Base-by-base conservation (phyloP, 352 stramenopile species). In the Phytophthora fragariaefolia region DNA sequence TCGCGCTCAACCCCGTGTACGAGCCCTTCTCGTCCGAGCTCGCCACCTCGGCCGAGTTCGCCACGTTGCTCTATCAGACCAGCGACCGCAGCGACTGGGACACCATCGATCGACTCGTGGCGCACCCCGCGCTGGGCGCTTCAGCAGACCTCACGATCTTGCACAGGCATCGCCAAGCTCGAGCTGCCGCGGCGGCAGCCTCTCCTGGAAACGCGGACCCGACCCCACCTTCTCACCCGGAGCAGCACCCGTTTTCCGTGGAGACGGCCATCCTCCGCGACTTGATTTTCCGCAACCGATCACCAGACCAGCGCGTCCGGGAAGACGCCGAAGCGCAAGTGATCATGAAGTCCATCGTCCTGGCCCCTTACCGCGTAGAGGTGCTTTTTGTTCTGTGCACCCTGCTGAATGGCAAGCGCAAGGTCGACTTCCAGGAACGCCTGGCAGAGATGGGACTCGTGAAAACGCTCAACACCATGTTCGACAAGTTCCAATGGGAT, bases 311-410 rank as follows among this genome's bases (percentile, higher is more conserved):
- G 58, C 83, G 82, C 1, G 73, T 69, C 5, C 67, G 72, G n/a
- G 85, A 93, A 69, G 82, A 93, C 49, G 71, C 80, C 1, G 83
- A 93, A 56, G 83, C 82, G 0, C 80, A 91, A 48, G 78, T 98
- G 18, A 87, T 98, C 30, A 97, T 98, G 80, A 97, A 98, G 68
- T 94, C 89, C 13, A 91, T 98, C 42, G 77, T 97, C n/a, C 58
- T 98, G 15, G 88, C 89, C 3, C 91, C 91, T 20, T 98, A 97
- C 64, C 93, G 98, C 46, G 96, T 99, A 0, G 96, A 99, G 73
- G 90, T 99, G 58, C 81, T 99, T 17, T 99, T 99, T 70, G 94
- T 99, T 17, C 76, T 99, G 2, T 99, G 95, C 65, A 98, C 94
- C 12, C 72, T 99, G 18, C 74, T 99, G n/a, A 97, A 97, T 18